Base-by-base conservation (phyloP, 2,329 filamentous ascomycete species). In the Penicillium sp. region DNA sequence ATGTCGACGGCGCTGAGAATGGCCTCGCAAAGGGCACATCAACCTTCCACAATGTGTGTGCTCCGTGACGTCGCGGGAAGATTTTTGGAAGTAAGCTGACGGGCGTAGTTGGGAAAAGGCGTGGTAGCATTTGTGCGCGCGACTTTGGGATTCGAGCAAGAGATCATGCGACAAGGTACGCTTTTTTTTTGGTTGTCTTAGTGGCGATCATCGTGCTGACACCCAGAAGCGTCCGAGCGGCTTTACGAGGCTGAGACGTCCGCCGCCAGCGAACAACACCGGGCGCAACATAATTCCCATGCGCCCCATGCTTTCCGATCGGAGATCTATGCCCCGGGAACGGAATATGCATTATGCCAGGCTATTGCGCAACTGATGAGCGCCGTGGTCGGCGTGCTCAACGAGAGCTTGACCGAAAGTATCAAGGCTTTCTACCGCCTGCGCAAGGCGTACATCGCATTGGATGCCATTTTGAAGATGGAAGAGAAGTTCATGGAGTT, bases 361-460 rank as follows among this genome's bases (percentile, higher is more conserved):
- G 89, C 91, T 4, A 86, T 96, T 75, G 84, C 90, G 2, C 90
- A 96, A 71, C 79, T 96, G 57, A 95, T 96, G 87, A 83, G 84
- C 51, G 92, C 92, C 0, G 87, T 99, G 1, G 85, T 96, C 0
- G 90, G 85, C 0, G 89, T 97, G 15, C 76, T 97, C 63, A 95
- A 95, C 60, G 94, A 97, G 76, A 96, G 89, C 68, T 74, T 97
- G 63, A 93, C 92, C 0, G 94, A 97, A 70, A 90, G 86, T 15
- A 83, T 97, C 70, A 90, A 87, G 72, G 90, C 90, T 6, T 97
- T 97, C 66, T 95, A 95, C 68, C 95, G 94, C 72, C 74, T 97
- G 62, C 82, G 93, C 56, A 95, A 95, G 69, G 93, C 93, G 0
- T 97, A 89, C 65, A 76, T 90, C 36, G 87, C 90, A 0, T 78